These are phyloP conservation scores for Paralagenidium karlingii DNA, from an alignment of 352 stramenopile genomes.

Conservation along the genomic window DNA sequence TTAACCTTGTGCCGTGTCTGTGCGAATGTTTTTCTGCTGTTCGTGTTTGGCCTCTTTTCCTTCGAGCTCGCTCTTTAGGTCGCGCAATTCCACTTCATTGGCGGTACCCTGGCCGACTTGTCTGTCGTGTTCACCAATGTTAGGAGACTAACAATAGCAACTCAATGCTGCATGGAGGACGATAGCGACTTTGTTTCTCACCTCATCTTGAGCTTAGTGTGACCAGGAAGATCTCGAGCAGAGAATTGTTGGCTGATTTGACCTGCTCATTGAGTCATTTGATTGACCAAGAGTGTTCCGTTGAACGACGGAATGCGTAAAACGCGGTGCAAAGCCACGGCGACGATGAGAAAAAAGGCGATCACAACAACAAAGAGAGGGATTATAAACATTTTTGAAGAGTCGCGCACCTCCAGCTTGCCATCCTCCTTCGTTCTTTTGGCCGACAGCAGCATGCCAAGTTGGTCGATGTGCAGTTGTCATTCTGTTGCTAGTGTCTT, in stretches of 20 bases:
- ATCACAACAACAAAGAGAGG: neutral
- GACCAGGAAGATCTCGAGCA: slow-evolving; percentile 62
- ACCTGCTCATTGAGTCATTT: slow-evolving; percentile 12
- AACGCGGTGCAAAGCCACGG: neutral
- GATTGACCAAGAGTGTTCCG: neutral
- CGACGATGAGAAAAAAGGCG: neutral
- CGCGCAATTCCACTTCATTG: slow-evolving; percentile 60
- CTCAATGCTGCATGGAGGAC: too few species aligned
- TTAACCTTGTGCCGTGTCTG: slow-evolving; percentile 66
- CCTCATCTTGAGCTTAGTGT: slow-evolving; percentile 76
- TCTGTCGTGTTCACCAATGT: slow-evolving; percentile 12
- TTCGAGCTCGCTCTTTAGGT: slow-evolving; percentile 66
- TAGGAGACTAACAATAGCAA: neutral
- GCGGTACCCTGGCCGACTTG: slow-evolving; percentile 71
- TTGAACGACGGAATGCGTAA: neutral
- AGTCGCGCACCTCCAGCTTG: slow-evolving; percentile 42
- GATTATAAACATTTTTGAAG: neutral
- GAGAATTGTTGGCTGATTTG: slow-evolving; percentile 72
- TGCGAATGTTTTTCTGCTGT: slow-evolving; percentile 56
- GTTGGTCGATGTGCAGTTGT: slow-evolving; percentile 80
- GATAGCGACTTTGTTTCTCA: slow-evolving; percentile 4
- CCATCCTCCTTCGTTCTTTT: slow-evolving; percentile 81
- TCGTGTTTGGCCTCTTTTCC: slow-evolving; percentile 64
- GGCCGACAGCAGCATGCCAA: slow-evolving; percentile 74
- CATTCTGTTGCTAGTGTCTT: slow-evolving; percentile 19